Base-by-base conservation (phyloP, 768 basidiomycete species). In the Boletus tylopilopsis region DNA sequence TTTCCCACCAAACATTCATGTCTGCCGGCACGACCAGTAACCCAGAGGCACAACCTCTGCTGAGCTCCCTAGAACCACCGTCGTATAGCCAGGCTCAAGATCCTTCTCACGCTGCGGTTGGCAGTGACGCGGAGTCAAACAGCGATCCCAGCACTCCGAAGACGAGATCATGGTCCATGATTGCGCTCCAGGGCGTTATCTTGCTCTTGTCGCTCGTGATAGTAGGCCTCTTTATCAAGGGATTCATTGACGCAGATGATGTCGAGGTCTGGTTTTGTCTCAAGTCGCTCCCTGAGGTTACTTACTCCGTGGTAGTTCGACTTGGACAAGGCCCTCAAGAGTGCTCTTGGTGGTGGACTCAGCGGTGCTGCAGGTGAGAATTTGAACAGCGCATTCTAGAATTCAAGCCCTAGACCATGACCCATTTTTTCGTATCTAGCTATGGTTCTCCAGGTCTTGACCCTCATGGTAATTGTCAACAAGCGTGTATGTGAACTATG, bases 381-480 rank as follows among this genome's bases (percentile, higher is more conserved):
- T 34, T 23, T 24, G 5, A 15, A 6, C 36, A 4, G 16, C 37
- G 22, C 9, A 13, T 16, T 34, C 15, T n/a, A n/a, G n/a, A 15
- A 13, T 19, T 24, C 25, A 8, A 22, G 25, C n/a, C n/a, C 27
- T 30, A 18, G 36, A 33, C 15, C 16, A 13, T 10, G 3, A 13
- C 47, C 60, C 39, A 61, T 35, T 10, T 38, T 27, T 16, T 53
- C 55, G 3, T 46, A 21, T 48, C 18, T 60, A 80, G 94, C 94
- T 0, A 98, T 97, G 95, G 80, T 97, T 5, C 73, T 97, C 6
- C 95, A 97, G 64, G 95, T 98, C 16, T 66, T 96, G 43, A 81
- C 84, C 1, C 77, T 95, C 50, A 96, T 96, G 93, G 72, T 70
- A 55, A 42, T 50, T 39, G 3, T 25, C 22, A 35, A 23, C 29